Evolutionary conservation across 2,329 filamentous ascomycete species (phyloP), one percentile per base, ranked within the genome.

Genomic region (Pseudogymnoascus sp.): DNA sequence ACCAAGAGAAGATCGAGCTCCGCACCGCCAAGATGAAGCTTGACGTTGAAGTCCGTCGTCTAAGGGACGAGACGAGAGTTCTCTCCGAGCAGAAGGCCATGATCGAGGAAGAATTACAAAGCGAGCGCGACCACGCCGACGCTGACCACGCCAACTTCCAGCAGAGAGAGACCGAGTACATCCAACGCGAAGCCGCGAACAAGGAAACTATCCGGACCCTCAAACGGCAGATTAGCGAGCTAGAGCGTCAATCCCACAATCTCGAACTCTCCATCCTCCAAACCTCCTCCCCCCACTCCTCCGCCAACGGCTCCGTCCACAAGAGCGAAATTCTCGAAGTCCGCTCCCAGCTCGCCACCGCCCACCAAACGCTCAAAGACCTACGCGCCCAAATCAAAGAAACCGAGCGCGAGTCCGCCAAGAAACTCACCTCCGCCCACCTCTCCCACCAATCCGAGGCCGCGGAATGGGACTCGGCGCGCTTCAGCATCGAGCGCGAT

Each of bases 1-100:
- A 89, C 65, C 82, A 85, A 62, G 87, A 90, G 67, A 84, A 85
- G 64, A 74, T 86, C 48, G 84, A 89, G 59, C 75, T 90, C 21
- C 82, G 85, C 15, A 83, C 84, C 26, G 74, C 81, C n/a, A 87
- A 85, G 68, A 74, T 84, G 63, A 86, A 84, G 67, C 77, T 89
- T 15, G 86, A 90, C 63, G 79, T 76, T 62, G 86, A 90, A 66
- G 75, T 88, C 13, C 82, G 83, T 39, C 78, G 84, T 10, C 74
- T 89, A 13, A 82, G 77, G 58, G 83, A 87, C 7, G 86, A 90
- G 68, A 85, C 84, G 66, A 77, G 76, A 60, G 70, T 75, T 1
- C 72, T 88, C 35, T 62, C 75, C 10, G 79, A 83, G 61, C 79
- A 84, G 62, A 82, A 82, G 30, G 74, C 80, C 38, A 74, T 77